Conservation (phyloP, 192 early-diverging fungal genomes). For the Coemansia sp. region DNA sequence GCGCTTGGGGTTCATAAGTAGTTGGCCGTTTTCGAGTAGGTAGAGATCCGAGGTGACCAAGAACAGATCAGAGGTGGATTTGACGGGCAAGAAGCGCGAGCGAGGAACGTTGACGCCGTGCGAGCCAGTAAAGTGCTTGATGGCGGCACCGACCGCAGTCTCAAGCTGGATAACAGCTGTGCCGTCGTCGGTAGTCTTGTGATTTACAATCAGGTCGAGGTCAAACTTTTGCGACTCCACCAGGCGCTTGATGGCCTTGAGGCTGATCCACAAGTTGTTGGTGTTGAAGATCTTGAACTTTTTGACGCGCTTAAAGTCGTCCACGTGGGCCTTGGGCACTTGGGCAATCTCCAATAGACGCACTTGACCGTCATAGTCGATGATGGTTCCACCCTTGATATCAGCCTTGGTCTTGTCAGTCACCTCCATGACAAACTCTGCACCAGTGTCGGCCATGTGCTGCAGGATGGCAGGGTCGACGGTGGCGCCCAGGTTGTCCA, state of each 20-base stretch:
- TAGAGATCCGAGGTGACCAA: constrained; percentile 96
- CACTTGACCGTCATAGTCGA: constrained; percentile 94
- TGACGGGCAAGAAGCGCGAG: constrained; percentile 96
- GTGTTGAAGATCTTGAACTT: constrained; percentile 99
- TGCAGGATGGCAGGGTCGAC: constrained; percentile 91
- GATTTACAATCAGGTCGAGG: constrained; percentile 96
- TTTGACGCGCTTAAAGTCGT: constrained; percentile 99
- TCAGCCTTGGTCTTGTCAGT: constrained; percentile 99
- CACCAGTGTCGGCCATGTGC: constrained; percentile 82
- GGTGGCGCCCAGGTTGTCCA: constrained; percentile 98
- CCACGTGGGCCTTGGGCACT: constrained; percentile 94
- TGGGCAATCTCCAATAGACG: constrained; percentile 97
- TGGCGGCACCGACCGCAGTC: constrained; percentile 98
- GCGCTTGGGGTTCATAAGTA: constrained; percentile 90
- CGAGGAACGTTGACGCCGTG: constrained; percentile 99
- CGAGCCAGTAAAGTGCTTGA: constrained; percentile 94
- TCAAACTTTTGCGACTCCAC: constrained; percentile 76
- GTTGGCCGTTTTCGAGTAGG: constrained; percentile 88
- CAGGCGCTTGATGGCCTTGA: constrained; percentile 85
- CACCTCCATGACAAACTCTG: constrained; percentile 99
- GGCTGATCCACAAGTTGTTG: constrained; percentile 86
- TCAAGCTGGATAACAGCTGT: constrained; percentile 98
- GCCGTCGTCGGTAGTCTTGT: constrained; percentile 91
- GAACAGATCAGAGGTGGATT: constrained; percentile 97
- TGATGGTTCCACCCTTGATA: constrained; percentile 99